Evolutionary conservation across 768 basidiomycete species (phyloP).

Genomic region (Hericium rajendrae): DNA sequence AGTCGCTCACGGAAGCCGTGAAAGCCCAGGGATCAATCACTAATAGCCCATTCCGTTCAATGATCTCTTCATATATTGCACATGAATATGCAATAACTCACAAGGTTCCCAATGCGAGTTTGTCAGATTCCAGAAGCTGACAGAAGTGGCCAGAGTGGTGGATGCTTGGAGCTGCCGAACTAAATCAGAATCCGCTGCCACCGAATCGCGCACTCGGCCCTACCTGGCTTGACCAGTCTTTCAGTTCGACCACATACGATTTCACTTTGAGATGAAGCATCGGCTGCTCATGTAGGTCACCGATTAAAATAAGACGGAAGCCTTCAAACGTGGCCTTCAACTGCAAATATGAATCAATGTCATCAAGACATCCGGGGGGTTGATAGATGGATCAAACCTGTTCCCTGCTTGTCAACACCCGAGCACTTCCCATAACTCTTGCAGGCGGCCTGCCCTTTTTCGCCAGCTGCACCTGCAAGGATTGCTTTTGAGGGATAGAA

Average conservation of each 20-base stretch:
- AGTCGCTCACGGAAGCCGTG: constrained; percentile 45
- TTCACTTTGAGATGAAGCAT: constrained; percentile 83
- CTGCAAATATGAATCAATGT: constrained; percentile 27
- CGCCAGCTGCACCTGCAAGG: neutral
- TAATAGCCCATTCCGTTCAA: constrained; percentile 17
- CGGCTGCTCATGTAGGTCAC: constrained; percentile 91
- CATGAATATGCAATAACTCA: constrained; percentile 25
- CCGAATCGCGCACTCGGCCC: constrained; percentile 10
- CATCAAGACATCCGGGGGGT: neutral
- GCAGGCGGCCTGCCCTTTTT: constrained; percentile 5
- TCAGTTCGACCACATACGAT: constrained; percentile 71
- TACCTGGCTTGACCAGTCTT: constrained; percentile 94
- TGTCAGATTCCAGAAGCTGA: constrained; percentile 93
- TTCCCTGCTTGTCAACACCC: constrained; percentile 65
- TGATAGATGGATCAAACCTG: constrained; percentile 39
- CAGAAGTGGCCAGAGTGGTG: constrained; percentile 69
- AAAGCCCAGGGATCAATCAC: constrained; percentile 97
- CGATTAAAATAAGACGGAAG: constrained; percentile 87
- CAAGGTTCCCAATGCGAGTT: constrained; percentile 98
- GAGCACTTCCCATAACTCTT: constrained; percentile 25
- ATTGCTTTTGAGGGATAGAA: too few relatives aligned
- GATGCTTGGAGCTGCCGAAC: constrained; percentile 65
- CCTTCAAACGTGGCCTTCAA: constrained; percentile 83
- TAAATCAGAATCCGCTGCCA: neutral
- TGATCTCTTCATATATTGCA: neutral